Base-by-base conservation (phyloP, 208 protist species). In the Tritrichomonas musculus region DNA sequence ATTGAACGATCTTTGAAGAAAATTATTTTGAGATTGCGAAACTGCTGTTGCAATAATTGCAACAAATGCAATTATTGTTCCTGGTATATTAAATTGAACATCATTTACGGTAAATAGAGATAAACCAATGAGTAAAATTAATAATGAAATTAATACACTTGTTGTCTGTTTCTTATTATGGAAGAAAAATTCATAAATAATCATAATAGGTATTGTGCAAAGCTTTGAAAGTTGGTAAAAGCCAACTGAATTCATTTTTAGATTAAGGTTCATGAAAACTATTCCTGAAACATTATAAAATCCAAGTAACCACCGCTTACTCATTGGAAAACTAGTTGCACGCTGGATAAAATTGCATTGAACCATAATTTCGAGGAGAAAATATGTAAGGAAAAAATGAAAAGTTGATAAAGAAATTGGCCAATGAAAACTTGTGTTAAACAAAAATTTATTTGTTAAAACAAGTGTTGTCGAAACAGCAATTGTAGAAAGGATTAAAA, bases 151-250 rank as follows among this genome's bases (percentile, higher is more conserved):
- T 39, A 88, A 27, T 17, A 47, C 39, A 57, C n/a, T 39, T 20
- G 57, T 53, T 55, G 77, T 41, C 44, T 41, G 53, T 49, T 53
- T 88, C 47, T 88, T n/a, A 20, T 50, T 22, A 5, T 33, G 14
- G 41, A 88, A 53, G 33, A 50, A 17, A 47, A 39, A 57, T 13
- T 88, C 57, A 4, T 33, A 57, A 39, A 39, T 20, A 47, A 88
- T 47, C 77, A 88, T 88, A 20, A 4, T 14, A 1, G 77, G 77
- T 39, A 88, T 88, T 22, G 14, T 53, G 2, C 20, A 30, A 30
- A 88, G 77, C 39, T 88, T 88, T 53, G 77, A 57, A 5, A 88
- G 47, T 57, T 88, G 77, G 27, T 88, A 88, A 50, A 88, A 88
- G 13, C 77, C 77, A 20, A 88, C 36, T 20, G 77, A 88, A 17